These are phyloP conservation scores for Arachis stenosperma DNA, from an alignment of 306 rosid species.

Conservation along the genomic window DNA sequence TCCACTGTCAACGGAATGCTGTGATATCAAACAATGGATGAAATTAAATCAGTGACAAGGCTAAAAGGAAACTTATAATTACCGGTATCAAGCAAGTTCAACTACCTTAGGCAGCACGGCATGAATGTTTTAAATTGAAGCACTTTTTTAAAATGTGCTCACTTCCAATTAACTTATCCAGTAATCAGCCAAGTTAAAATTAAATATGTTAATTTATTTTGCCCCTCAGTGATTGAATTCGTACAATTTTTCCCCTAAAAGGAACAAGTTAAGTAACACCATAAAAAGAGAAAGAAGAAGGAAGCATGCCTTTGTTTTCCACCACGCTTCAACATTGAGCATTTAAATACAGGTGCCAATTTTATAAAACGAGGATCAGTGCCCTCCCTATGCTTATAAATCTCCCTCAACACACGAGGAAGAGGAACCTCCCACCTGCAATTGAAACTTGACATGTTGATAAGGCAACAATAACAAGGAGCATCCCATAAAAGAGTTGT, in stretches of 20 bases:
- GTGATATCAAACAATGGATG: conserved; percentile 41
- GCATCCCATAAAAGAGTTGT: background rate
- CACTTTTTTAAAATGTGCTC: conserved; percentile 1
- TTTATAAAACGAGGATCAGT: conserved; percentile 93
- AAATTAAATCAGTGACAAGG: conserved; percentile 30
- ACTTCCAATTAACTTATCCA: conserved; percentile 5
- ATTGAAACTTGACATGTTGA: conserved; percentile 27
- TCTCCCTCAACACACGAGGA: conserved; percentile 61
- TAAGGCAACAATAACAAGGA: conserved; percentile 36
- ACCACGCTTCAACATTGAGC: conserved; percentile 71
- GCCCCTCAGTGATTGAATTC: conserved; percentile 9
- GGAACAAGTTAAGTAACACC: background rate
- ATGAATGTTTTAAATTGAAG: conserved; percentile 26
- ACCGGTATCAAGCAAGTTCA: conserved; percentile 28
- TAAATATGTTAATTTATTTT: conserved; percentile 8
- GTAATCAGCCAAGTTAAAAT: conserved; percentile 21
- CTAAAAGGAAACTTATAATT: conserved; percentile 11
- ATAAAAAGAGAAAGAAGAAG: conserved; percentile 22
- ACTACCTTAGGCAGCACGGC: conserved; percentile 17
- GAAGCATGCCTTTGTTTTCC: conserved; percentile 61
- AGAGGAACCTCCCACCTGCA: conserved; percentile 96
- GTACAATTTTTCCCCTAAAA: background rate
- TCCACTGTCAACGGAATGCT: conserved; percentile 93
- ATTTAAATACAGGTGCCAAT: conserved; percentile 78
- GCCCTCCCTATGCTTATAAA: conserved; percentile 60